These are phyloP conservation scores for Auricularia sp. DNA, from an alignment of 768 basidiomycete species.

Conservation along the genomic window DNA sequence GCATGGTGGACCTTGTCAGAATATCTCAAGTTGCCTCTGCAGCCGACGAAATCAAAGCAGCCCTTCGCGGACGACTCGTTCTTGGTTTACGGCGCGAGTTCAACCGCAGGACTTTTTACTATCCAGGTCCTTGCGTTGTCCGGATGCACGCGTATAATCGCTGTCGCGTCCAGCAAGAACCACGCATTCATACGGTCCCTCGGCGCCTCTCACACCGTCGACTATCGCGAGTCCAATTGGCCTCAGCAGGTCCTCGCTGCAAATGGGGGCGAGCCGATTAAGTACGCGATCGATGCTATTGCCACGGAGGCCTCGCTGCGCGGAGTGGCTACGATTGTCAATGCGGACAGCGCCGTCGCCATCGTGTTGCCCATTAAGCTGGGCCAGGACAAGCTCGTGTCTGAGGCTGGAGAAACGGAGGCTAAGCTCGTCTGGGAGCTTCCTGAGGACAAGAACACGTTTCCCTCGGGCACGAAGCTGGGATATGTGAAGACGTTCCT, in stretches of 20 bases:
- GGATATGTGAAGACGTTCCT: slow-evolving; percentile 33
- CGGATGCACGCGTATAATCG: slow-evolving; percentile 34
- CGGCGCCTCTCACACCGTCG: slow-evolving; percentile 32
- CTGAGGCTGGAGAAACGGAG: slow-evolving; percentile 14
- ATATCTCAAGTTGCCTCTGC: slow-evolving; percentile 24
- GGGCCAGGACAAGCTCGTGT: slow-evolving; percentile 28
- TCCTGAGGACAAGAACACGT: slow-evolving; percentile 26
- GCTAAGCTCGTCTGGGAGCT: slow-evolving; percentile 16
- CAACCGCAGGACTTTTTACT: slow-evolving; percentile 27
- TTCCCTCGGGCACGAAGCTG: slow-evolving; percentile 27
- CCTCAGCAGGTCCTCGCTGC: slow-evolving; percentile 26
- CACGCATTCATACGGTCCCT: slow-evolving; percentile 29
- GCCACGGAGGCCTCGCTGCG: slow-evolving; percentile 28
- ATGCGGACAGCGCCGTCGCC: slow-evolving; percentile 30
- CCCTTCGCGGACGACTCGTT: slow-evolving; percentile 26
- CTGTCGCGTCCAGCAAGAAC: slow-evolving; percentile 32
- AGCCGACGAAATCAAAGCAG: slow-evolving; percentile 23
- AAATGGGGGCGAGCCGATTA: slow-evolving; percentile 24
- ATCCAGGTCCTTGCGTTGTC: slow-evolving; percentile 30
- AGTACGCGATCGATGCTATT: slow-evolving; percentile 30
- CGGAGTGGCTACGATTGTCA: slow-evolving; percentile 29
- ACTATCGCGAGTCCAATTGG: slow-evolving; percentile 32
- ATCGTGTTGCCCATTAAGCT: slow-evolving; percentile 39
- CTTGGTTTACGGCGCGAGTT: slow-evolving; percentile 36
- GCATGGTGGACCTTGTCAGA: slow-evolving; percentile 33